Percentiles rank a stretch among this genome's conserved stretches.
Conservation (phyloP, 2,329 filamentous ascomycete genomes). For the Cucurbitaria berberidis region DNA sequence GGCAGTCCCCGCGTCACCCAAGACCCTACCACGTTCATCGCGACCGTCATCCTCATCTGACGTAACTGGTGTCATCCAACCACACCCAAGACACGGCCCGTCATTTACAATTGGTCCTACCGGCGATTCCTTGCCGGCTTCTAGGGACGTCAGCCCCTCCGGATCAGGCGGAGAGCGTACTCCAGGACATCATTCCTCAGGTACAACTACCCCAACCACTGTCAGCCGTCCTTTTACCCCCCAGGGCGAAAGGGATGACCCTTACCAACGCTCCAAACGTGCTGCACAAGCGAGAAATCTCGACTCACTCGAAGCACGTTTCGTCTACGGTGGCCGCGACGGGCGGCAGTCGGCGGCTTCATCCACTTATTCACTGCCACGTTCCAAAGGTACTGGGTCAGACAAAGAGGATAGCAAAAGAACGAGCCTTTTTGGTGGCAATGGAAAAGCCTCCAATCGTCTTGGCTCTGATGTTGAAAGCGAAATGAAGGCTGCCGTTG, state of each 20-base stretch:
- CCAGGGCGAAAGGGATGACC: slow-evolving; percentile 79
- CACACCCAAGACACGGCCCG: slow-evolving; percentile 57
- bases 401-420: slow-evolving; percentile 57
- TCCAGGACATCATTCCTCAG: slow-evolving; percentile 55
- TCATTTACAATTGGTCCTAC: slow-evolving; percentile 63
- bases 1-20: slow-evolving; percentile 37
- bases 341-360: slow-evolving; percentile 55
- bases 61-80: slow-evolving; percentile 50
- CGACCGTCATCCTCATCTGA: slow-evolving; percentile 52
- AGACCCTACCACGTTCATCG: slow-evolving; percentile 41
- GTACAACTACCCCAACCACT: slow-evolving; percentile 65
- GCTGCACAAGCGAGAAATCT: slow-evolving; percentile 71
- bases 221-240: slow-evolving; percentile 76
- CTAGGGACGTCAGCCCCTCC: slow-evolving; percentile 68
- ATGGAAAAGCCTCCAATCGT: slow-evolving; percentile 56
- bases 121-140: slow-evolving; percentile 61
- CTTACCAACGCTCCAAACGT: slow-evolving; percentile 83
- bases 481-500: slow-evolving; percentile 29
- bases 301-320: slow-evolving; percentile 76
- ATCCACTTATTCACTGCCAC: slow-evolving; percentile 50
- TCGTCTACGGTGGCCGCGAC: slow-evolving; percentile 81
- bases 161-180: slow-evolving; percentile 59
- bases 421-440: slow-evolving; percentile 59
- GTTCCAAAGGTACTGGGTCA: slow-evolving; percentile 51
- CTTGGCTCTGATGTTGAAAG: slow-evolving; percentile 52